Percentiles rank a stretch among this genome's conserved stretches.
These are phyloP conservation scores for Dicorynia guianensis DNA, from an alignment of 306 rosid species.

Conservation along the genomic window DNA sequence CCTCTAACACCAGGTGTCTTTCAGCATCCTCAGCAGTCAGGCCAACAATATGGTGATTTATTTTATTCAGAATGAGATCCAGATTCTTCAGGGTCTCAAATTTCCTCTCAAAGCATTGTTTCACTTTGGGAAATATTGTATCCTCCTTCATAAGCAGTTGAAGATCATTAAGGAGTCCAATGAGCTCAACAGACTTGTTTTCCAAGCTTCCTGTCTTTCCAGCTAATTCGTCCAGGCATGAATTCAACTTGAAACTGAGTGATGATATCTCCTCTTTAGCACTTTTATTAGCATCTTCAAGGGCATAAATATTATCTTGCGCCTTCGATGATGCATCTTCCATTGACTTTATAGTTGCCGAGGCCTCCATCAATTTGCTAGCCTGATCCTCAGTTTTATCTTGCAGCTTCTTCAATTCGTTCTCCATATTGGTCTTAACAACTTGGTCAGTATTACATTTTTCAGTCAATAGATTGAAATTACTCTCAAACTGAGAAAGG, in stretches of 20 bases:
- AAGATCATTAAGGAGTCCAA: slow-evolving; percentile 72
- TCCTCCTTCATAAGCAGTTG: slow-evolving; percentile 68
- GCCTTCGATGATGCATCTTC: slow-evolving; percentile 80
- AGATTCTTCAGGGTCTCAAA: slow-evolving; percentile 64
- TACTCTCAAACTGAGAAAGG: slow-evolving; percentile 59
- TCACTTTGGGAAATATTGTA: slow-evolving; percentile 54
- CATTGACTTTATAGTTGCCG: slow-evolving; percentile 58
- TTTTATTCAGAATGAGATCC: slow-evolving; percentile 62
- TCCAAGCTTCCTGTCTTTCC: slow-evolving; percentile 66
- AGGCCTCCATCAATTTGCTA: slow-evolving; percentile 61
- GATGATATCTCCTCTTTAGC: slow-evolving; percentile 73
- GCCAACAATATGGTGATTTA: slow-evolving; percentile 53
- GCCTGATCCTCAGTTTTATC: slow-evolving; percentile 66
- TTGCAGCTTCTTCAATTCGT: slow-evolving; percentile 71
- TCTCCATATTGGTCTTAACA: slow-evolving; percentile 65
- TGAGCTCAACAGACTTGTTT: slow-evolving; percentile 65
- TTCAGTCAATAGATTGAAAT: slow-evolving; percentile 62
- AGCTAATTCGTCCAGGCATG: slow-evolving; percentile 73
- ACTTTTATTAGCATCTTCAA: slow-evolving; percentile 64
- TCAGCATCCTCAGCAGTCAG: slow-evolving; percentile 56
- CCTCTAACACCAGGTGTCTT: slow-evolving; percentile 58
- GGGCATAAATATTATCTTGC: slow-evolving; percentile 59
- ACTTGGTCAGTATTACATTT: slow-evolving; percentile 63
- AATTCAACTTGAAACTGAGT: slow-evolving; percentile 72
- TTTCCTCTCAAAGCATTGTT: slow-evolving; percentile 69